A percentile compares a stretch with the other conserved stretches of the same genome.
Conservation (phyloP, 768 basidiomycete species). For the Coprinellus aureogranulatus region DNA sequence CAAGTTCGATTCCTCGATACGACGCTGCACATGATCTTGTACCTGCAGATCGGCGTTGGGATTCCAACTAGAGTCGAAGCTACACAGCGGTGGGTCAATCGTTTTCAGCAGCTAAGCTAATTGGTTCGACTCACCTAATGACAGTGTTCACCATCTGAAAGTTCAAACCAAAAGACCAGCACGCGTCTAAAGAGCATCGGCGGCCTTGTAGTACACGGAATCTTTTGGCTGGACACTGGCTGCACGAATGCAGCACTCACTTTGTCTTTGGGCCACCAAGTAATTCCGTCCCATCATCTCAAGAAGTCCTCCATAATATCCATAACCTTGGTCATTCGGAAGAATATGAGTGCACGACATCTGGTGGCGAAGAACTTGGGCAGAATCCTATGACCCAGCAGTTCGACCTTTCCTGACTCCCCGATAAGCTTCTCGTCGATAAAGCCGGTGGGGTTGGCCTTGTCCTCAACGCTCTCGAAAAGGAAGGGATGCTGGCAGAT, state of each 20-base stretch:
- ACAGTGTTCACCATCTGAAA: slow-evolving; percentile 81
- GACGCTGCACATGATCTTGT: slow-evolving; percentile 98
- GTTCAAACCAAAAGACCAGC: slow-evolving; percentile 92
- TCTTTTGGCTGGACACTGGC: too few species aligned
- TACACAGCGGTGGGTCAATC: too few species aligned
- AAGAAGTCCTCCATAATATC: slow-evolving; percentile 97
- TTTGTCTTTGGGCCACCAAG: slow-evolving; percentile 93
- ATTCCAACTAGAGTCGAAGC: slow-evolving; percentile 89
- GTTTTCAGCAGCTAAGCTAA: too few species aligned
- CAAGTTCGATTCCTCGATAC: too few species aligned
- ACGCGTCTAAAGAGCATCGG: slow-evolving; percentile 90
- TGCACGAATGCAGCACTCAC: slow-evolving; percentile 91
- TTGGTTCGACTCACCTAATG: too few species aligned
- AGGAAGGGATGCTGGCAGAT: slow-evolving; percentile 98
- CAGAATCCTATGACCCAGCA: slow-evolving; percentile 84
- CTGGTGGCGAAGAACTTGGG: slow-evolving; percentile 93
- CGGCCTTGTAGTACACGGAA: slow-evolving; percentile 85
- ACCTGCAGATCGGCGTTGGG: slow-evolving; percentile 99
- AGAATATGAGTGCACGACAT: slow-evolving; percentile 97
- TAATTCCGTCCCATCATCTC: slow-evolving; percentile 81
- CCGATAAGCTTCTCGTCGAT: slow-evolving; percentile 86
- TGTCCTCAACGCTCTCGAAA: slow-evolving; percentile 93
- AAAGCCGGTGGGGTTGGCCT: slow-evolving; percentile 77
- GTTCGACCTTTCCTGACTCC: slow-evolving; percentile 89
- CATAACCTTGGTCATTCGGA: slow-evolving; percentile 99